A percentile compares a stretch with the other conserved stretches of the same genome.
Evolutionary conservation across 805 yeast genomes (phyloP).

Genomic region (Nakazawaea holstii): DNA sequence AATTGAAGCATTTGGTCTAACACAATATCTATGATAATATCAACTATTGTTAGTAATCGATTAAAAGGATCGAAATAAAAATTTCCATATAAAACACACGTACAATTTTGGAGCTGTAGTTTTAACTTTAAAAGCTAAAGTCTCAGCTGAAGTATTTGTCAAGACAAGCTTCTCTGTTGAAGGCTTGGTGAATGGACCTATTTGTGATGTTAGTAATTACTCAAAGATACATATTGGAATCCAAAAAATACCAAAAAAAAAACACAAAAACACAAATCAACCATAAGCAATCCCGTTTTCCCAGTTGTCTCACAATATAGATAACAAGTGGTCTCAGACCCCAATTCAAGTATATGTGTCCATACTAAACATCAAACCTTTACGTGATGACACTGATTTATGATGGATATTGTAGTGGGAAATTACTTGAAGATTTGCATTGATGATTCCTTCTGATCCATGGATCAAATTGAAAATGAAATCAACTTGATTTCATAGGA

Average conservation of each 20-base stretch:
- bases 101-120: slow-evolving; percentile 93
- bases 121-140: slow-evolving; percentile 89
- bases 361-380: no score
- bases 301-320: background rate
- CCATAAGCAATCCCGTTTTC: background rate
- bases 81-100: slow-evolving; percentile 10
- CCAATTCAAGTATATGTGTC: no score
- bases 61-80: no score
- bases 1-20: slow-evolving; percentile 88
- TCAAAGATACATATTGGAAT: no score
- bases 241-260: background rate
- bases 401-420: no score
- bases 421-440: no score
- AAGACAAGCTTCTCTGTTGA: slow-evolving; percentile 58
- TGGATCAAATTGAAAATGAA: no score
- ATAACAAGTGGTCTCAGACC: no score
- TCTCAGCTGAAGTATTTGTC: slow-evolving; percentile 51
- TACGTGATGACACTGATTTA: no score
- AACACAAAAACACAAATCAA: background rate
- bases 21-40: slow-evolving; percentile 52
- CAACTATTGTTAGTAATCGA: background rate
- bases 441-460: no score
- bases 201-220: slow-evolving; percentile 1
- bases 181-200: slow-evolving; percentile 73
- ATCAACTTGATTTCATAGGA: background rate